Conservation (phyloP, 306 rosid species). For the Ormosia emarginata region DNA sequence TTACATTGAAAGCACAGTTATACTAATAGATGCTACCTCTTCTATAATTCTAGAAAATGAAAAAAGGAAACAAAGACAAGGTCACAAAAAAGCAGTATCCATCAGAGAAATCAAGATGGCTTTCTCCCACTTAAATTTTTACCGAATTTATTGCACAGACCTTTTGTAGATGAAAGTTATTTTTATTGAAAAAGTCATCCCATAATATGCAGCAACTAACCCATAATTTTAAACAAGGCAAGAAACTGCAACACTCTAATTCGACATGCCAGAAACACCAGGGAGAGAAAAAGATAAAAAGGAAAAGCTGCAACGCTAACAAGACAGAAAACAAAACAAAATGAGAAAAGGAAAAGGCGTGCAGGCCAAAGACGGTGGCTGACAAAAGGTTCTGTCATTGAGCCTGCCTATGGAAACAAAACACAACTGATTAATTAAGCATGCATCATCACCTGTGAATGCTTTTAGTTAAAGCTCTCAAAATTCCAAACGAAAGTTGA, state of each 20-base stretch:
- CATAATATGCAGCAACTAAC: not conserved
- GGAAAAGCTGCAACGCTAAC: not conserved
- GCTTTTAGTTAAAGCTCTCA: not conserved
- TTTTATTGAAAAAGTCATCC: not conserved
- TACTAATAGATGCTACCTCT: not conserved
- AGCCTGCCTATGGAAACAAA: not conserved
- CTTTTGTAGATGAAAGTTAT: not conserved
- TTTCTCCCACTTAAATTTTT: not conserved
- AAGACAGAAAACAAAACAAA: not conserved
- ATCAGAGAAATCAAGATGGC: not conserved
- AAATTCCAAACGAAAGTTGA: not conserved
- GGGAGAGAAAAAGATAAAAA: not conserved
- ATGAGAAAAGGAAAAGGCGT: not conserved
- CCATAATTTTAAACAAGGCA: not conserved
- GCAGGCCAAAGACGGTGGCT: not conserved
- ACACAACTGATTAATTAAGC: not conserved
- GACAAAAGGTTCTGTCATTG: not conserved
- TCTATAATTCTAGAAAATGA: not conserved
- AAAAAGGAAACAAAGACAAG: not conserved
- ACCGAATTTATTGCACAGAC: not conserved
- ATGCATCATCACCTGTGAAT: not conserved
- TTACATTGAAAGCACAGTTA: not conserved
- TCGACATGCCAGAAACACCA: not conserved
- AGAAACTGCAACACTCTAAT: not conserved
- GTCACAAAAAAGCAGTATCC: not conserved